These are phyloP conservation scores for Phyllosticta citriasiana DNA, from an alignment of 2,329 filamentous ascomycete genomes.

Conservation along the genomic window DNA sequence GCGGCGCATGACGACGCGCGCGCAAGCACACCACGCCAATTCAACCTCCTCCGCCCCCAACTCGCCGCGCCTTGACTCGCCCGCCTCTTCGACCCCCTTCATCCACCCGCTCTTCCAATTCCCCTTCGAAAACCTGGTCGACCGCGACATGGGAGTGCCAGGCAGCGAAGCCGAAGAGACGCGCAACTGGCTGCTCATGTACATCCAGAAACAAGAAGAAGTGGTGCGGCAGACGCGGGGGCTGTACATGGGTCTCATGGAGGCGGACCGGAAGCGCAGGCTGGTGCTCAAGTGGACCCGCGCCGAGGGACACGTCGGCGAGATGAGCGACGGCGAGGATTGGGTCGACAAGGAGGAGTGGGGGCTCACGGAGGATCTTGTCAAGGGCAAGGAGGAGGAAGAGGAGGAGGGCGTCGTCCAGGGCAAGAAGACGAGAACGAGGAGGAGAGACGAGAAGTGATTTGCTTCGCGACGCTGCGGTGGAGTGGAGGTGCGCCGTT, in stretches of 20 bases:
- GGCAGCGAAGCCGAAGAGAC: constrained; percentile 68
- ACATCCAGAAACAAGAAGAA: constrained; percentile 80
- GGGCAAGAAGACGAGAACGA: constrained; percentile 39
- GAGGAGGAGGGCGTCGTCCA: constrained; percentile 44
- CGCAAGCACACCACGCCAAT: constrained; percentile 39
- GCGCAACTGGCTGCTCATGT: constrained; percentile 61
- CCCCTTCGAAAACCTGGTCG: constrained; percentile 50
- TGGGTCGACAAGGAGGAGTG: constrained; percentile 81
- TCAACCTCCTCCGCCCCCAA: constrained; percentile 10
- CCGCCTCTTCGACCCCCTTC: constrained; percentile 39
- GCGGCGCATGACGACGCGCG: constrained; percentile 44
- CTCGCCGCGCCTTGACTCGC: constrained; percentile 20
- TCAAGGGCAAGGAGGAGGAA: constrained; percentile 77
- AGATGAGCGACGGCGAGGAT: constrained; percentile 82
- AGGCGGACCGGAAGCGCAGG: constrained; percentile 61
- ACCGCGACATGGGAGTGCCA: constrained; percentile 63
- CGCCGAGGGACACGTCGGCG: constrained; percentile 64
- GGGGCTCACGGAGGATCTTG: constrained; percentile 61
- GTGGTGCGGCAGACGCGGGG: constrained; percentile 60
- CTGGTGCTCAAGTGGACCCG: constrained; percentile 67
- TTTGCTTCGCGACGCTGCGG: too few species aligned
- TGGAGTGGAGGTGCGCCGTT: too few species aligned
- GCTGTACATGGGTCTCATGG: constrained; percentile 60
- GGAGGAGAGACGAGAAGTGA: constrained; percentile 9
- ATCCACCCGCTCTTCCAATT: constrained; percentile 68